Evolutionary conservation across 345 rosid species (phyloP), one percentile per base, ranked within the genome.

Genomic region (Passiflora organensis): DNA sequence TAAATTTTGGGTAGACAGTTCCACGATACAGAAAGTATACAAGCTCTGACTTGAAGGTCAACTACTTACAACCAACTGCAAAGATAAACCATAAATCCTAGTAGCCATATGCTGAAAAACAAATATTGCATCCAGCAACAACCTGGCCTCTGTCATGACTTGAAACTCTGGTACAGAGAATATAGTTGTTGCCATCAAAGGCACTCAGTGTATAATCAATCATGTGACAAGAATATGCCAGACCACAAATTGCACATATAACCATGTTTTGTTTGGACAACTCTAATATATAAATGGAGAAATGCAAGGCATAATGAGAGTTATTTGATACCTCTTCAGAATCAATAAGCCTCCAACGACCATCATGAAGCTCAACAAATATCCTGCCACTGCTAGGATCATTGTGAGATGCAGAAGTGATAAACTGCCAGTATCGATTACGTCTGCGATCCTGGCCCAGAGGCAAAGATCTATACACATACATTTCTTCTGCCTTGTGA

Each of bases 371-470:
- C 70, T 90, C 97, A 49, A 86, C 82, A 22, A 90, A 86, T 54
- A 90, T 78, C 67, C 97, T 79, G 48, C 93, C 97, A 72, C 86
- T 77, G 48, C 95, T 86, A 36, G 93, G 97, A 77, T 90, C 95
- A 72, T 69, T 76, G 58, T 48, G 19, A 46, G 97, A 90, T 18
- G 80, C 55, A 1, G 93, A 90, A 45, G 89, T 72, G 17, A 80
- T 68, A 74, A 90, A 90, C 48, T 72, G 93, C 97, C 97, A 90
- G 59, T 90, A 90, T 3, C 97, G 78, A 59, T 86, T 90, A 36
- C 79, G 93, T 53, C 97, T 78, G 46, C 97, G 85, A 77, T 90
- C 97, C 74, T 75, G 88, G 61, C 97, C 97, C 16, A 90, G 74
- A 16, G 97, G 97, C 75, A 86, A 74, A 51, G 97, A 90, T 56